Conservation (phyloP, 2,329 filamentous ascomycete species). For the Leptographium galeiforme region DNA sequence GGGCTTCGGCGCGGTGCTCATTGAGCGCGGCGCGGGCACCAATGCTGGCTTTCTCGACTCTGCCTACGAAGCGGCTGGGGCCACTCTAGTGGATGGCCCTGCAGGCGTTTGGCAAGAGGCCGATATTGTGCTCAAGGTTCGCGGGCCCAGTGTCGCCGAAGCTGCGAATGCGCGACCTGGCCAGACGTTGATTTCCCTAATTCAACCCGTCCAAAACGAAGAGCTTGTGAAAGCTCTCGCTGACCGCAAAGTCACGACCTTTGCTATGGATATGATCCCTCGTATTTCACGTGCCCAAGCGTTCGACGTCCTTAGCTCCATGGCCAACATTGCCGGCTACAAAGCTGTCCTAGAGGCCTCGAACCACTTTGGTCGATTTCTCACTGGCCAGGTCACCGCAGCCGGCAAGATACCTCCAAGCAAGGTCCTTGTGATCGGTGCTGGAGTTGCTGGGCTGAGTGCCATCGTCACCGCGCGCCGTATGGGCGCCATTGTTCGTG, state of each 20-base stretch:
- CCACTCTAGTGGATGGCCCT: constrained; percentile 54
- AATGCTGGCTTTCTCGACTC: constrained; percentile 65
- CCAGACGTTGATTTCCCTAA: constrained; percentile 66
- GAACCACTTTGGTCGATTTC: constrained; percentile 76
- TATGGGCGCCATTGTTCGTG: constrained; percentile 78
- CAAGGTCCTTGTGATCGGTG: constrained; percentile 82
- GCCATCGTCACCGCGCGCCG: constrained; percentile 77
- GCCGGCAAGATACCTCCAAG: constrained; percentile 83
- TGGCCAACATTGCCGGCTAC: constrained; percentile 91
- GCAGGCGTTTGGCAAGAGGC: constrained; percentile 58
- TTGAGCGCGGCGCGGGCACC: constrained; percentile 69
- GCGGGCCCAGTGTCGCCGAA: constrained; percentile 58
- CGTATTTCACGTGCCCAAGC: constrained; percentile 79
- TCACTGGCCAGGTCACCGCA: constrained; percentile 82
- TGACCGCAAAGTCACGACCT: constrained; percentile 55
- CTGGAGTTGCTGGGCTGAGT: constrained; percentile 76
- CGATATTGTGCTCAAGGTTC: constrained; percentile 75
- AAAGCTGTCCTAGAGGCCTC: constrained; percentile 84
- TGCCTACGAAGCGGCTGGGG: constrained; percentile 66
- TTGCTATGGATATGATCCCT: constrained; percentile 89
- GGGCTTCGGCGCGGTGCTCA: constrained; percentile 62
- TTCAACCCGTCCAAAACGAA: constrained; percentile 73
- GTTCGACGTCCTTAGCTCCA: constrained; percentile 79
- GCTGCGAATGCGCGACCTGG: constrained; percentile 53
- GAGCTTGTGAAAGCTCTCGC: constrained; percentile 61